Evolutionary conservation across 352 stramenopile genomes (phyloP).

Genomic region (Pythium scleroteichum): DNA sequence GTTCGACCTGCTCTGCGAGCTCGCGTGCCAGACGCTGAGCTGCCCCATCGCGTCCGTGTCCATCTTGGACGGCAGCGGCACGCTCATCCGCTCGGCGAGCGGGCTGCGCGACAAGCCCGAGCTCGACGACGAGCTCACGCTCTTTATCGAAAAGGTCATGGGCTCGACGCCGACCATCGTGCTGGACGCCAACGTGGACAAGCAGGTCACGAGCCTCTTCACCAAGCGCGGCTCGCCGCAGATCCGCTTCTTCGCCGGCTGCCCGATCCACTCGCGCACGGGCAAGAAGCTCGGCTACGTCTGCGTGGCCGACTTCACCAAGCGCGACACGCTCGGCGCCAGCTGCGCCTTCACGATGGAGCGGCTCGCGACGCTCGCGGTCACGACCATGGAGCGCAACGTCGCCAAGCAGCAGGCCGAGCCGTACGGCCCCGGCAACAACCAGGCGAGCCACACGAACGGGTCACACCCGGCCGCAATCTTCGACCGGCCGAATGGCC

Average conservation of each 20-base stretch:
- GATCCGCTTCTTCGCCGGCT: constrained; percentile 80
- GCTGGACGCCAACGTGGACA: constrained; percentile 71
- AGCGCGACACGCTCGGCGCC: constrained; percentile 71
- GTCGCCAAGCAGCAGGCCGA: constrained; percentile 23
- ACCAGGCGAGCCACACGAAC: constrained; percentile 30
- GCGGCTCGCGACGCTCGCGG: constrained; percentile 66
- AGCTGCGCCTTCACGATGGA: constrained; percentile 84
- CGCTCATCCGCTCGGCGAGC: constrained; percentile 51
- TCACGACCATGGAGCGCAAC: constrained; percentile 78
- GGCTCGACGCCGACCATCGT: constrained; percentile 74
- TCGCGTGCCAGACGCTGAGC: constrained; percentile 79
- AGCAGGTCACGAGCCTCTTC: constrained; percentile 63
- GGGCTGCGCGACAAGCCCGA: constrained; percentile 50
- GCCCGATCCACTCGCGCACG: constrained; percentile 71
- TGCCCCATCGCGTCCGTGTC: constrained; percentile 80
- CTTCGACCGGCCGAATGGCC: constrained; percentile 37
- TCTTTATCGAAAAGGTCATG: constrained; percentile 83
- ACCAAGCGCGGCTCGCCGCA: constrained; percentile 35
- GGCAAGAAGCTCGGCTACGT: constrained; percentile 76
- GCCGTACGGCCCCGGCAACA: constrained; percentile 26
- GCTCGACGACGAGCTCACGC: constrained; percentile 54
- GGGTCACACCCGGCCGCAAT: constrained; percentile 43
- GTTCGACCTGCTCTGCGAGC: constrained; percentile 79
- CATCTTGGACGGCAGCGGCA: constrained; percentile 52
- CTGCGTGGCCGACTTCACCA: constrained; percentile 73